Evolutionary conservation across 2,329 filamentous ascomycete species (phyloP), one percentile per base, ranked within the genome.

Genomic region (Pezicula carpinea): DNA sequence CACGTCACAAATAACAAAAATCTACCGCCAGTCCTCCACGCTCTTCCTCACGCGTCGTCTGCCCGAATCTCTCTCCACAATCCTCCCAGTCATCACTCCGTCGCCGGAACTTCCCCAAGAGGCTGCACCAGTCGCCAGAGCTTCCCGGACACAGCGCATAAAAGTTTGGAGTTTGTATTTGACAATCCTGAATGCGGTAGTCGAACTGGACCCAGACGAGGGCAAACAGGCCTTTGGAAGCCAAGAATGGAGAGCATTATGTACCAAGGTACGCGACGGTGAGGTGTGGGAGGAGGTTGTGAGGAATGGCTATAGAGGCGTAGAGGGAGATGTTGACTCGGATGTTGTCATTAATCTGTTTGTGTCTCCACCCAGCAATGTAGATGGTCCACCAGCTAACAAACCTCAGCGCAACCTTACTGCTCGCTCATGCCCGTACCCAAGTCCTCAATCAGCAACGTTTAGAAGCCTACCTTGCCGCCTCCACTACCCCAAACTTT

Each of bases 151-250:
- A 26, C 93, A 89, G 48, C 77, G 91, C 55, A 86, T 96, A 66
- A 99, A 97, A 69, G 86, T 97, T 53, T 99, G 93, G 93, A 96
- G 90, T 66, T 77, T 99, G 60, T 99, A 97, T 65, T 78, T 97
- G 55, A 96, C 91, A 15, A 85, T 96, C 43, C 75, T 97, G 53
- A 96, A 96, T 70, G 87, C 89, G 33, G 86, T 96, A 53, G 75
- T 95, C 31, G 92, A 97, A 61, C 75, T 97, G 62, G 89, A 90
- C 47, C 76, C 87, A 2, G 89, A 96, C 56, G 91, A 96, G 66
- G 93, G 92, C 42, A 96, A 93, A 71, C 80, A 85, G 43, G 79
- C 85, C 11, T 95, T 97, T 69, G 93, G 93, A 3, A 83, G 82
- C 44, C 82, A 87, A 61, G 84, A 89, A 64, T 99, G 91, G 88